Evolutionary conservation across 306 rosid genomes (phyloP).

Genomic region (Glycine tomentella): DNA sequence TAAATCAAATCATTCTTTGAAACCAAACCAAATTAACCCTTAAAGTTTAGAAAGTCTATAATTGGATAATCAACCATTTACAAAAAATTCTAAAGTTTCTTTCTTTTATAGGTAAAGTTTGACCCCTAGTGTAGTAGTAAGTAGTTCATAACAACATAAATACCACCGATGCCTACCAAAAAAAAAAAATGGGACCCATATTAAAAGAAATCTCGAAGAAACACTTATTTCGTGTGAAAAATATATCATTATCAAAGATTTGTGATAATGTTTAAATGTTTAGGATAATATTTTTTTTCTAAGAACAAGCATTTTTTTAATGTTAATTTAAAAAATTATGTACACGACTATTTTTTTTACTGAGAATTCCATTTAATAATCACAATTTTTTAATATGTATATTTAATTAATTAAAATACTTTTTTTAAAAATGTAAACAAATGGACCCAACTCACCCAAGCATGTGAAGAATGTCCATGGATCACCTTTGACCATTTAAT

Average conservation of each 20-base stretch:
- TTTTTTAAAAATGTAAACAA: background rate
- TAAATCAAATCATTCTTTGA: slow-evolving; percentile 5
- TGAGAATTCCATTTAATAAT: background rate
- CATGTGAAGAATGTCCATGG: background rate
- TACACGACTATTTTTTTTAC: background rate
- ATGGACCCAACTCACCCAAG: background rate
- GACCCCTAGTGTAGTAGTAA: background rate
- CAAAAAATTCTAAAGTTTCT: too few relatives aligned
- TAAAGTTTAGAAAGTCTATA: background rate
- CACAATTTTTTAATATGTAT: background rate
- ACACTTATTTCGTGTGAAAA: too few relatives aligned
- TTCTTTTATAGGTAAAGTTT: background rate
- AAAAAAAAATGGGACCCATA: background rate
- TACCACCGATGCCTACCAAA: background rate
- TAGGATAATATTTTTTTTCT: background rate
- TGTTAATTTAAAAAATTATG: background rate
- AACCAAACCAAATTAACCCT: background rate
- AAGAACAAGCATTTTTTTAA: background rate
- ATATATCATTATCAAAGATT: background rate
- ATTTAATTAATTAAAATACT: background rate
- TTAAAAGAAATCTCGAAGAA: background rate
- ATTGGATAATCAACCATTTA: background rate
- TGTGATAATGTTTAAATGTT: too few relatives aligned
- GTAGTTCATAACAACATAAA: background rate
- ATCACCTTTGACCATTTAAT: background rate